phyloP scores from a whole-genome alignment of 2,329 filamentous ascomycete genomes.

The Nothomitra cinnamomea region DNA sequence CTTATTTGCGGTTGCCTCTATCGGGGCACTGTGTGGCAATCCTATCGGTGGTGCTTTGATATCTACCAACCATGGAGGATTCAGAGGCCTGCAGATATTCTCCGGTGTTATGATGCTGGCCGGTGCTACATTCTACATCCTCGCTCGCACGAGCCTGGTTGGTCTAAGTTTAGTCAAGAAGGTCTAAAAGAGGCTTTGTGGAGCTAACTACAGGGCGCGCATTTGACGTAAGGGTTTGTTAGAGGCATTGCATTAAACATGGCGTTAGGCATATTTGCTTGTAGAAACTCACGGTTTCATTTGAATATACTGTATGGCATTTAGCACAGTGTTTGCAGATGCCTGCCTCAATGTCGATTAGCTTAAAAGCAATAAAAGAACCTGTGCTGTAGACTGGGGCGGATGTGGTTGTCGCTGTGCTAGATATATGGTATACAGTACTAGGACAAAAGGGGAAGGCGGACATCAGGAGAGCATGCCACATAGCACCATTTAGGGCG shows the following conservation, averaged over 20 bases:
- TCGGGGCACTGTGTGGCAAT: conserved; percentile 48
- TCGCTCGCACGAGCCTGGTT: conserved; percentile 20
- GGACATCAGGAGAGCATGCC: conserved; percentile 32
- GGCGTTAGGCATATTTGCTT: no score
- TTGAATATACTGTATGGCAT: no score
- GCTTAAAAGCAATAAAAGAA: no score
- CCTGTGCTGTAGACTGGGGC: background rate
- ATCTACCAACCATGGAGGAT: conserved; percentile 32
- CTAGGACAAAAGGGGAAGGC: conserved; percentile 26
- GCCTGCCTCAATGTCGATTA: no score
- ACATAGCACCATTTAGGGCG: no score
- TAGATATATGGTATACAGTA: conserved; percentile 29
- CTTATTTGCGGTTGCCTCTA: conserved; percentile 41
- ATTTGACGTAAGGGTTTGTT: no score
- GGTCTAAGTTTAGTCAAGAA: background rate
- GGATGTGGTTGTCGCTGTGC: conserved; percentile 21
- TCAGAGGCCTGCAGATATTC: conserved; percentile 46
- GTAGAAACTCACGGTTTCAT: no score
- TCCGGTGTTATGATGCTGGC: conserved; percentile 35
- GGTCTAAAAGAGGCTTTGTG: background rate
- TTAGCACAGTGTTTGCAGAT: no score
- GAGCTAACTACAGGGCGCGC: background rate
- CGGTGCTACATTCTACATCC: conserved; percentile 24
- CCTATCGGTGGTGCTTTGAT: conserved; percentile 51
- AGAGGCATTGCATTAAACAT: no score